Evolutionary conservation across 2,329 filamentous ascomycete species (phyloP).

Genomic region (Aspergillus tubingensis): DNA sequence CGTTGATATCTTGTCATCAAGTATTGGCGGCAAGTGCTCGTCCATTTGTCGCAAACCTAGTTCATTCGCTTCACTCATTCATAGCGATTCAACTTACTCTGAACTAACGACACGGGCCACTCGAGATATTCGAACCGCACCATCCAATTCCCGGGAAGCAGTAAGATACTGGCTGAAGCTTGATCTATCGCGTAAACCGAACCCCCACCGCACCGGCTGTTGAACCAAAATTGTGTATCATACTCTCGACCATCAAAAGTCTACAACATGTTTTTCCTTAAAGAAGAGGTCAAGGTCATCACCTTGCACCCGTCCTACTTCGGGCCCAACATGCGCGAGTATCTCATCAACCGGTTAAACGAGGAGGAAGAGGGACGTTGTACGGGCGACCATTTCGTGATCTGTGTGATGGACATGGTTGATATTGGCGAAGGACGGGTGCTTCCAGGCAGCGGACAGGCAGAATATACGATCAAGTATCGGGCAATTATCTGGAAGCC

Average conservation of each 20-base stretch:
- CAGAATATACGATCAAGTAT: constrained; percentile 93
- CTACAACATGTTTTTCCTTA: constrained; percentile 88
- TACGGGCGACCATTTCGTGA: constrained; percentile 94
- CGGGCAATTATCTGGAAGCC: constrained; percentile 96
- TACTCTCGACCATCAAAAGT: not conserved
- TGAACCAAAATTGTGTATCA: constrained; percentile 11
- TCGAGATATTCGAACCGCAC: not conserved
- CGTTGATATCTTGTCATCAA: not conserved
- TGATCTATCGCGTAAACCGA: not conserved
- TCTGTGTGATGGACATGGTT: constrained; percentile 95
- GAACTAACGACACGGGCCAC: not conserved
- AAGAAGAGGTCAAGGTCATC: constrained; percentile 92
- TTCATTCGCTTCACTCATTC: not conserved
- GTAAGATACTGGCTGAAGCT: not conserved
- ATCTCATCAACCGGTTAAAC: constrained; percentile 85
- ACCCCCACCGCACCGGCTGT: not conserved
- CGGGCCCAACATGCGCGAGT: constrained; percentile 86
- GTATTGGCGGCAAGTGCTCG: not conserved
- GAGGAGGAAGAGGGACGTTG: constrained; percentile 94
- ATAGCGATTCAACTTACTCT: not conserved
- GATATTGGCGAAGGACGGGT: constrained; percentile 93
- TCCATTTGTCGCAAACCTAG: not conserved
- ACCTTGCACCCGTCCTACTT: constrained; percentile 97
- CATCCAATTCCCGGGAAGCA: not conserved
- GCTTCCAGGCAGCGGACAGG: constrained; percentile 84